A percentile compares a stretch with the other conserved stretches of the same genome.
Evolutionary conservation across 352 stramenopile species (phyloP).

Genomic region (Phytophthora ramorum): DNA sequence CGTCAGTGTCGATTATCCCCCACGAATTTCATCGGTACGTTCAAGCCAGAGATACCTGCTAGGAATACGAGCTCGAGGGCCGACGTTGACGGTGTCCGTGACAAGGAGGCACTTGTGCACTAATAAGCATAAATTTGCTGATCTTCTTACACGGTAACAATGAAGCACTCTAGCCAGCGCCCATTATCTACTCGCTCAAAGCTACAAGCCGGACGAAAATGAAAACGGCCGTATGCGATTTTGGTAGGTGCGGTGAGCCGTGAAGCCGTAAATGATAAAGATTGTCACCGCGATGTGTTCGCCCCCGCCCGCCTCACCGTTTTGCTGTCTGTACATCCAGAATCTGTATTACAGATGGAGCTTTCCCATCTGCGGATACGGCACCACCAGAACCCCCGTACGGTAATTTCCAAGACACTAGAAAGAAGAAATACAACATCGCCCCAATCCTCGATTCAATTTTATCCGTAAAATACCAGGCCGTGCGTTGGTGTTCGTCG

Average conservation of each 20-base stretch:
- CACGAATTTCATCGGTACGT: background rate
- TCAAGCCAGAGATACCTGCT: background rate
- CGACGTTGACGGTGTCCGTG: no score
- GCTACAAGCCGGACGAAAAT: no score
- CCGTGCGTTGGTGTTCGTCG: background rate
- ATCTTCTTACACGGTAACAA: no score
- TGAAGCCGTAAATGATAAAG: slow-evolving; percentile 11
- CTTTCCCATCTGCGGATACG: slow-evolving; percentile 18
- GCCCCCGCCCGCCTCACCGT: slow-evolving; percentile 13
- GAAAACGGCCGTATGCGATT: background rate
- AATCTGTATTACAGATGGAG: slow-evolving; percentile 5
- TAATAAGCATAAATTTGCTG: no score
- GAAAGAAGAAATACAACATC: background rate
- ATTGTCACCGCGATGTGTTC: slow-evolving; percentile 13
- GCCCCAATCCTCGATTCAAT: slow-evolving; percentile 12
- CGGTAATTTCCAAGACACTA: background rate
- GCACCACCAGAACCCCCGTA: slow-evolving; percentile 10
- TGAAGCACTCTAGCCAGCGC: no score
- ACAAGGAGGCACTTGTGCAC: no score
- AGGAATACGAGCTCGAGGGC: no score
- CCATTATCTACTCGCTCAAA: no score
- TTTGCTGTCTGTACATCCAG: slow-evolving; percentile 9
- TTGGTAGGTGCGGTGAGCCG: no score
- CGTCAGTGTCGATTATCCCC: background rate
- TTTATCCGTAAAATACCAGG: slow-evolving; percentile 21